Percentiles rank a stretch among this genome's conserved stretches.
phyloP scores from a whole-genome alignment of 805 yeast species.

The Candida dajiaensis region DNA sequence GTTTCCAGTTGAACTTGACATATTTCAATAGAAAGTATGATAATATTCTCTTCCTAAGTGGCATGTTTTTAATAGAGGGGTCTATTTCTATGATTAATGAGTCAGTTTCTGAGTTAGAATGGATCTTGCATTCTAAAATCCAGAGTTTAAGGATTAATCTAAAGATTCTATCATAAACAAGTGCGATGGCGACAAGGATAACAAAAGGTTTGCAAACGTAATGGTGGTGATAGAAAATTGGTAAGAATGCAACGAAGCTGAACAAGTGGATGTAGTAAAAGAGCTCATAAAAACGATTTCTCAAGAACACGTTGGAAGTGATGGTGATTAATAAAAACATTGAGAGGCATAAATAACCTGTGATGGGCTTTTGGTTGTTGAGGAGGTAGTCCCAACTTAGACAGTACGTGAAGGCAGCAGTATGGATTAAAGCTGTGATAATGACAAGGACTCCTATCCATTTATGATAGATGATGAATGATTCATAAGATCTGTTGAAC shows the following conservation, averaged over 20 bases:
- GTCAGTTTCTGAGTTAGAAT: slow-evolving; percentile 2
- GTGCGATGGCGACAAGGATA: slow-evolving; percentile 7
- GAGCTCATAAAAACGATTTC: slow-evolving; percentile 15
- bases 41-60: neutral
- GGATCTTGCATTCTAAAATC: slow-evolving; percentile 11
- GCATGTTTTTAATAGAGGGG: slow-evolving; percentile 1
- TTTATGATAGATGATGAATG: slow-evolving; percentile 20
- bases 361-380: slow-evolving; percentile 4
- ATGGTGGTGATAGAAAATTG: slow-evolving; percentile 22
- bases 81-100: slow-evolving; percentile 10
- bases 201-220: slow-evolving; percentile 22
- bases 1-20: slow-evolving; percentile 12
- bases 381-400: slow-evolving; percentile 19
- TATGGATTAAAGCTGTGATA: slow-evolving; percentile 14
- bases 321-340: slow-evolving; percentile 10
- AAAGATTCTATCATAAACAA: slow-evolving; percentile 16
- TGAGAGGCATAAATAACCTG: slow-evolving; percentile 13
- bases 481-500: slow-evolving; percentile 18
- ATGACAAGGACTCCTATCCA: slow-evolving; percentile 18
- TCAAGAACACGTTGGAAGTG: slow-evolving; percentile 12
- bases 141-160: slow-evolving; percentile 12
- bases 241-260: slow-evolving; percentile 17
- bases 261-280: slow-evolving; percentile 18
- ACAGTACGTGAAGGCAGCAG: slow-evolving; percentile 11
- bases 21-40: slow-evolving; percentile 8